Evolutionary conservation across 179 eudicot species (phyloP).

Genomic region (Pouteria campechiana): DNA sequence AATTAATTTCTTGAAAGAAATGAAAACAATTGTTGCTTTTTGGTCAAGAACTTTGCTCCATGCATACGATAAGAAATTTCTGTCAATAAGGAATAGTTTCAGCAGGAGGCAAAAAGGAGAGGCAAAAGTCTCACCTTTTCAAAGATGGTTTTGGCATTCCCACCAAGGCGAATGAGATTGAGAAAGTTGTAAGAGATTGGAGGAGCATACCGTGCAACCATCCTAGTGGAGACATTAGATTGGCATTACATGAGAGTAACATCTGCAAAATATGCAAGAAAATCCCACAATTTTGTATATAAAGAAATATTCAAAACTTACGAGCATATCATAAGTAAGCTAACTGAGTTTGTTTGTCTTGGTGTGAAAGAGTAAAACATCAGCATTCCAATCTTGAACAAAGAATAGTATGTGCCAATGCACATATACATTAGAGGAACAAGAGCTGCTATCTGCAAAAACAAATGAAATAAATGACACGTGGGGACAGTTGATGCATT

Average conservation of each 20-base stretch:
- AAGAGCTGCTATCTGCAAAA: conserved; percentile 68
- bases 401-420: conserved; percentile 84
- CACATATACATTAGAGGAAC: conserved; percentile 97
- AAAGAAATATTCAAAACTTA: conserved; percentile 28
- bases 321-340: conserved; percentile 98
- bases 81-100: no score
- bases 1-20: no score
- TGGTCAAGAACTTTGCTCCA: no score
- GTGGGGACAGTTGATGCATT: no score
- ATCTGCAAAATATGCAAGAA: not conserved
- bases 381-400: conserved; percentile 82
- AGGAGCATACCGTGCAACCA: conserved; percentile 99
- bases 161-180: conserved; percentile 75
- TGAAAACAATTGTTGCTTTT: no score
- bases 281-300: no score
- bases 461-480: no score
- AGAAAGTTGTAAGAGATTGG: conserved; percentile 96
- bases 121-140: conserved; percentile 56
- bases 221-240: conserved; percentile 30
- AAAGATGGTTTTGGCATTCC: conserved; percentile 66
- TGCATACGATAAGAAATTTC: no score
- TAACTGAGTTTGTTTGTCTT: conserved; percentile 95
- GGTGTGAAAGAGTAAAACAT: conserved; percentile 93
- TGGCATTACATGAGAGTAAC: not conserved
- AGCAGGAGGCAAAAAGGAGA: no score